Base-by-base conservation (phyloP, 768 basidiomycete genomes). In the Amanita jacksonii region DNA sequence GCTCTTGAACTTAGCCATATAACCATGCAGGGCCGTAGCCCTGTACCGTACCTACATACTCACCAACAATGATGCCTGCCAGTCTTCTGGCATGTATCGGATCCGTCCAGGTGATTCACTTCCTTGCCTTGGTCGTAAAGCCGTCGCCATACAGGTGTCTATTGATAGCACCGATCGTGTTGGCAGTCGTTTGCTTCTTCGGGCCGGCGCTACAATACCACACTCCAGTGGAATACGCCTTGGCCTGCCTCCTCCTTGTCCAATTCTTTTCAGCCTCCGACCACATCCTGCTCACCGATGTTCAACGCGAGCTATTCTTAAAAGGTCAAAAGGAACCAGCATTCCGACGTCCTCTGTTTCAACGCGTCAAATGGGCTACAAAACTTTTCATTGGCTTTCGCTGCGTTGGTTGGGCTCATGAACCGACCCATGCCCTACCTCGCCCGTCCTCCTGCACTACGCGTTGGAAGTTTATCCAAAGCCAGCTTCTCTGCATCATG, bases 371-470 rank as follows among this genome's bases (percentile, higher is more conserved):
- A 38, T 66, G 65, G 64, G 57, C 60, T 15, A 35, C 54, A 16
- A 53, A 57, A 25, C 52, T 66, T 9, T 53, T 54, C 28, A 47
- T 51, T 28, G 62, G 56, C 33, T 53, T 58, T 1, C 55, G 66
- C 20, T 60, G 65, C 9, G 55, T 66, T 13, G 59, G 62, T 28
- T 66, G 63, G 63, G 48, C 55, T 7, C 60, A 62, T 39, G 59
- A 62, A 46, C 55, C 56, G 4, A 51, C 47, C 18, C 16, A 50
- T 38, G 25, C 37, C 4, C 43, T 54, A 16, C 41, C 47, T n/a
- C 30, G 38, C 12, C 54, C 60, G 9, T 41, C 49, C 9, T 56
- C 50, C 18, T 37, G 49, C 9, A 43, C 43, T 10, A 48, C 53
- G 7, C 60, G 59, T 24, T 27, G 30, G 16, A 43, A 34, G 37